Percentiles rank a stretch among this genome's conserved stretches.
Evolutionary conservation across 805 yeast genomes (phyloP).

Genomic region (Wickerhamomyces queroliae): DNA sequence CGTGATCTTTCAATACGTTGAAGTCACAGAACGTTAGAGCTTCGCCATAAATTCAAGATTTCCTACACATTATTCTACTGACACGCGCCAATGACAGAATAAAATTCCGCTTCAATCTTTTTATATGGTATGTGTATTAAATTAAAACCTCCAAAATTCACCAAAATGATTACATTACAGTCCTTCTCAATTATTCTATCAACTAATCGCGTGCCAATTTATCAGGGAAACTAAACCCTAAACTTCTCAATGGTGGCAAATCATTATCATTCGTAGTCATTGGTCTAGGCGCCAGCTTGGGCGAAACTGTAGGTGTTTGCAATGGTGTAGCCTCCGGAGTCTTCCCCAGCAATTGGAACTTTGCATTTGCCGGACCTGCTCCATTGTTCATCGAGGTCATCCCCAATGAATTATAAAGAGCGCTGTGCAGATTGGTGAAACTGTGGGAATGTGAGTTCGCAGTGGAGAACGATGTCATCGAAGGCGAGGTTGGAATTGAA

Average conservation of each 20-base stretch:
- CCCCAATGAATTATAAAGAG: conserved; percentile 14
- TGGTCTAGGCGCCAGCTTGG: conserved; percentile 13
- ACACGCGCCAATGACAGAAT: no score
- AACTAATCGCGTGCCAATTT: no score
- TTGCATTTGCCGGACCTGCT: conserved; percentile 4
- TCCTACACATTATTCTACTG: no score
- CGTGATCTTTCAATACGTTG: no score
- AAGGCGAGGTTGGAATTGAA: conserved; percentile 18
- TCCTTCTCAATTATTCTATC: no score
- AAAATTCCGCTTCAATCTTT: no score
- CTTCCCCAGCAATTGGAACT: conserved; percentile 17
- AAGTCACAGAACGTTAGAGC: no score
- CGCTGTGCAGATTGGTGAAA: conserved; percentile 18
- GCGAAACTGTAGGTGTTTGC: conserved; percentile 22
- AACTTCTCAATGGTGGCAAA: conserved; percentile 22
- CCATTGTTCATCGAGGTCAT: conserved; percentile 12
- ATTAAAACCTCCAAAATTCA: background rate
- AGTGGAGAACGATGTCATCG: conserved; percentile 9
- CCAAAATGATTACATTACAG: background rate
- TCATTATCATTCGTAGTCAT: conserved; percentile 9
- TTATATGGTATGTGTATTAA: no score
- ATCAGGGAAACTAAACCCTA: conserved; percentile 21
- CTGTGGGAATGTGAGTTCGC: conserved; percentile 15
- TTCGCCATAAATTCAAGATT: no score
- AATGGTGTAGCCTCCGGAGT: conserved; percentile 24